Percentiles rank a stretch among this genome's conserved stretches.
phyloP scores from a whole-genome alignment of 176 grass and related monocot genomes.

The Carex parvula region DNA sequence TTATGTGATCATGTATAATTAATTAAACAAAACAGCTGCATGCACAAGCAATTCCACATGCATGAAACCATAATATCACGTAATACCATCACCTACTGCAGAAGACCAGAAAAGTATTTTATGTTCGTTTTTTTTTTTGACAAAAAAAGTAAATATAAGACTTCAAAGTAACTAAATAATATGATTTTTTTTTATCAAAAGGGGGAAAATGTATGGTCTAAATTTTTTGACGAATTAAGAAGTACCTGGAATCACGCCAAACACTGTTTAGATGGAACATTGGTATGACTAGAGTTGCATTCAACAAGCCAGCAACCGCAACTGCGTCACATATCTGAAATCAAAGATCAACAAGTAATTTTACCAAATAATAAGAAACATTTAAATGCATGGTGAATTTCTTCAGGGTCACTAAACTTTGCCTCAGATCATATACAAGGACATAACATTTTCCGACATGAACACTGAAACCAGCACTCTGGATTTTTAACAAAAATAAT shows the following conservation, averaged over 20 bases:
- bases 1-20: too few relatives aligned
- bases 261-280: constrained; percentile 93
- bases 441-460: neutral
- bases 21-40: too few relatives aligned
- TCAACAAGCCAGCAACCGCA: constrained; percentile 75
- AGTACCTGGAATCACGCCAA: constrained; percentile 92
- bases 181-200: too few relatives aligned
- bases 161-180: neutral
- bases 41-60: neutral
- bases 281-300: constrained; percentile 92
- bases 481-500: neutral
- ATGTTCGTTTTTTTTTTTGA: neutral
- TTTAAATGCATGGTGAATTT: neutral
- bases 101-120: neutral
- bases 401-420: neutral
- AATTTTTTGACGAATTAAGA: neutral
- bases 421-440: neutral
- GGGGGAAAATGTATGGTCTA: neutral
- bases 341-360: constrained; percentile 27
- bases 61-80: neutral
- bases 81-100: neutral
- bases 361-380: neutral
- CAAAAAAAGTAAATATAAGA: neutral
- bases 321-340: constrained; percentile 95
- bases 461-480: constrained; percentile 7